Conservation (phyloP, 257 asterid genomes). For the Solanum verrucosum region DNA sequence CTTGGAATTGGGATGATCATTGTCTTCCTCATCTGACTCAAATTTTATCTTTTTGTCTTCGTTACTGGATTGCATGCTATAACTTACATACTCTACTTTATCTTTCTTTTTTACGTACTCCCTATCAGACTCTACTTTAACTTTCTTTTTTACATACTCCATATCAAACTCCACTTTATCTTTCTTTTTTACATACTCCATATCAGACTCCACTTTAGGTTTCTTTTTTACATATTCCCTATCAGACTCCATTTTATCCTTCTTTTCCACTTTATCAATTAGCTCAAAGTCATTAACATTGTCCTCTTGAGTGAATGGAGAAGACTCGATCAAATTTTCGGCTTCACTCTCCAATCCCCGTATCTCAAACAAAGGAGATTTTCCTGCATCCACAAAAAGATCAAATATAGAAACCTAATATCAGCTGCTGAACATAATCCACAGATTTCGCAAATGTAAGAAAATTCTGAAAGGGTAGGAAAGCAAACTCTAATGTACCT, state of each 20-base stretch:
- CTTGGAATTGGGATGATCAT: slow-evolving; percentile 28
- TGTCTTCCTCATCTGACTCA: slow-evolving; percentile 32
- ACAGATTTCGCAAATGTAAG: neutral
- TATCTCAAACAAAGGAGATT: slow-evolving; percentile 70
- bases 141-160: neutral
- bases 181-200: neutral
- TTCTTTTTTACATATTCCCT: neutral
- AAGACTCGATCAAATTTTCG: slow-evolving; percentile 13
- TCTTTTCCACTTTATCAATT: slow-evolving; percentile 12
- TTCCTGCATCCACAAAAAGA: slow-evolving; percentile 36
- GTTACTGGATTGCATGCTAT: neutral
- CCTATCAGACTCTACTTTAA: neutral
- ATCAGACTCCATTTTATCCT: neutral
- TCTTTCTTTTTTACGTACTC: neutral
- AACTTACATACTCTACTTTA: neutral
- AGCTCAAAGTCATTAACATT: slow-evolving; percentile 13
- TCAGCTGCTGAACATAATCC: neutral
- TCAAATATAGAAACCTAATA: slow-evolving; percentile 10
- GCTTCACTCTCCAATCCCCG: slow-evolving; percentile 47
- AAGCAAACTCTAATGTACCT: slow-evolving; percentile 29
- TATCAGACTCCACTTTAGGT: neutral
- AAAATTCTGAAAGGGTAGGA: neutral
- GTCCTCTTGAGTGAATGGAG: slow-evolving; percentile 18
- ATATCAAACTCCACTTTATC: neutral
- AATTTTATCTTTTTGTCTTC: slow-evolving; percentile 9